Conservation (phyloP, 2,329 filamentous ascomycete species). For the Colletotrichum eleusines region DNA sequence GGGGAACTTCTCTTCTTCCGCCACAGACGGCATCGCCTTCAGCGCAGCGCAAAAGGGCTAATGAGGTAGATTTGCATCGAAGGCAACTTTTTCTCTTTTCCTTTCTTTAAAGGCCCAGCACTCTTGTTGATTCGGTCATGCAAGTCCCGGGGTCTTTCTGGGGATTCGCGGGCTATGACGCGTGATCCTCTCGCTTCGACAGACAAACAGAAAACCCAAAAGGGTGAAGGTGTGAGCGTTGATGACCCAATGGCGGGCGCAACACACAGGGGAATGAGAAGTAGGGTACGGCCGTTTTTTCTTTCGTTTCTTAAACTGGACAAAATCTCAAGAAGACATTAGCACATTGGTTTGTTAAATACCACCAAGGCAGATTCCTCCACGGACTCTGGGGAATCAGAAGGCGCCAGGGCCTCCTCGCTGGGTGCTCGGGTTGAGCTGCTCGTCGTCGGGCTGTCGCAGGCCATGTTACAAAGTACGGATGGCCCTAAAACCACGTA, state of each 20-base stretch:
- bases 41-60: neutral
- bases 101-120: neutral
- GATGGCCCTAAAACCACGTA: slow-evolving; percentile 7
- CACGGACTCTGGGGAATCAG: neutral
- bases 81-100: neutral
- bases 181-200: neutral
- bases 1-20: slow-evolving; percentile 26
- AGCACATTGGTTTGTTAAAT: slow-evolving; percentile 6
- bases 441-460: slow-evolving; percentile 4
- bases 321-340: neutral
- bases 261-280: neutral
- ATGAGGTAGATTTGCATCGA: slow-evolving; percentile 5
- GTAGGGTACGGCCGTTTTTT: neutral
- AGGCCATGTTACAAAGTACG: slow-evolving; percentile 18
- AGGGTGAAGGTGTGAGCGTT: neutral
- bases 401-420: slow-evolving; percentile 5
- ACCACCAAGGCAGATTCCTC: neutral
- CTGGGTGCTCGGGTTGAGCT: slow-evolving; percentile 5
- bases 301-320: neutral
- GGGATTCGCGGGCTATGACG: neutral
- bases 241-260: neutral
- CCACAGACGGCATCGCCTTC: slow-evolving; percentile 12
- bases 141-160: neutral
- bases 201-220: neutral
- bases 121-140: neutral